These are phyloP conservation scores for Teratosphaeriaceae sp. DNA, from an alignment of 2,329 filamentous ascomycete species.

Conservation along the genomic window DNA sequence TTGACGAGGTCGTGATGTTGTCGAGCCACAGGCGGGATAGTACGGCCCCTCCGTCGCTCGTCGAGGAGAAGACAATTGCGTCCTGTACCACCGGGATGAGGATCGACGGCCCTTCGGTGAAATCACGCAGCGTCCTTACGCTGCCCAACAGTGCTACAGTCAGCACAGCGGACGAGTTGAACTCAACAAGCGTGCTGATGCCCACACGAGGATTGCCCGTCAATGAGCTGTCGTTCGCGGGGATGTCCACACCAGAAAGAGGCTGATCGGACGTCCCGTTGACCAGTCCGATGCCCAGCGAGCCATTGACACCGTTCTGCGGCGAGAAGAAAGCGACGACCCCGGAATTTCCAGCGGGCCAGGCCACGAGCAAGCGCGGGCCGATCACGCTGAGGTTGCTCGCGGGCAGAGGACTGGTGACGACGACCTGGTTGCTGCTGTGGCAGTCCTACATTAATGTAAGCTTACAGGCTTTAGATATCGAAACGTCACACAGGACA, in stretches of 20 bases:
- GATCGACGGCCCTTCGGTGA: conserved; percentile 51
- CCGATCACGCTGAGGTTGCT: conserved; percentile 51
- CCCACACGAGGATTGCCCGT: conserved; percentile 37
- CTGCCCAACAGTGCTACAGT: conserved; percentile 54
- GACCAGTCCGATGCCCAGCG: conserved; percentile 46
- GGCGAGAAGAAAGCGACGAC: conserved; percentile 52
- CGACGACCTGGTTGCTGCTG: conserved; percentile 51
- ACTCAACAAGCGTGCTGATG: conserved; percentile 47
- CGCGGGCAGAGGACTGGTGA: conserved; percentile 50
- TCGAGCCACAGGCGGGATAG: conserved; percentile 56
- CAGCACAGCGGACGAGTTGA: conserved; percentile 53
- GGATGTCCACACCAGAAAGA: conserved; percentile 41
- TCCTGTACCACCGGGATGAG: conserved; percentile 50
- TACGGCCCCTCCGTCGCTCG: conserved; percentile 38
- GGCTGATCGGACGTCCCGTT: conserved; percentile 44
- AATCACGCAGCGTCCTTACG: conserved; percentile 57
- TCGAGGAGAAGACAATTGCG: conserved; percentile 39
- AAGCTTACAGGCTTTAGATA: too few relatives aligned
- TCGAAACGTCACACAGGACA: neutral
- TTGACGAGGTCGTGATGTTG: conserved; percentile 50
- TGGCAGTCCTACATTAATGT: conserved; percentile 46
- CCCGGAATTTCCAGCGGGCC: conserved; percentile 61
- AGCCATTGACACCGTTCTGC: conserved; percentile 47
- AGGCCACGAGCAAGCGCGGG: conserved; percentile 52
- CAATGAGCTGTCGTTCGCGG: conserved; percentile 13